Conservation (phyloP, 768 basidiomycete species). For the Grammothele lineata region DNA sequence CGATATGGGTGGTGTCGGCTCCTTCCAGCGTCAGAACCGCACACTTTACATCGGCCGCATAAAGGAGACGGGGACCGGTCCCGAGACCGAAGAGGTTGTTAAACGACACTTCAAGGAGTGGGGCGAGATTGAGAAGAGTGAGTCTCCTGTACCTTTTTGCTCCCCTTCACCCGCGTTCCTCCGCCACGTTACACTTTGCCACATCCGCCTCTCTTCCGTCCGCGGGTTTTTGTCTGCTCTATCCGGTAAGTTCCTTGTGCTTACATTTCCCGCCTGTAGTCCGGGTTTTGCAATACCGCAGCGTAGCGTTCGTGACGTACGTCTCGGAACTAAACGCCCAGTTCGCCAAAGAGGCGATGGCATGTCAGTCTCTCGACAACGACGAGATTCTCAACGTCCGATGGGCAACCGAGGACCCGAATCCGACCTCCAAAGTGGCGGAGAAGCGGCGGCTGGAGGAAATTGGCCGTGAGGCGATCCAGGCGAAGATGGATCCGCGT, state of each 20-base stretch:
- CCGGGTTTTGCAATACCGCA: slow-evolving; percentile 88
- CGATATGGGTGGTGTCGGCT: slow-evolving; percentile 99
- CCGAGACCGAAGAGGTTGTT: slow-evolving; percentile 90
- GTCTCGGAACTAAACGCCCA: slow-evolving; percentile 80
- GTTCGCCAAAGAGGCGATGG: slow-evolving; percentile 99
- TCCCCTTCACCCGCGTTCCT: neutral
- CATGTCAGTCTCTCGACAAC: slow-evolving; percentile 94
- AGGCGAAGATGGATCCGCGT: slow-evolving; percentile 77
- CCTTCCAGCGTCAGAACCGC: slow-evolving; percentile 90
- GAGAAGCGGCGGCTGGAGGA: slow-evolving; percentile 84
- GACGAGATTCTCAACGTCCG: slow-evolving; percentile 98
- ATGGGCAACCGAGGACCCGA: slow-evolving; percentile 99
- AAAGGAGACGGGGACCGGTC: slow-evolving; percentile 83
- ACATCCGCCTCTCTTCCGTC: too few species aligned
- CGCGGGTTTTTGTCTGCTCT: neutral
- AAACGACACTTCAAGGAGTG: slow-evolving; percentile 92
- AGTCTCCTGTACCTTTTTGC: too few species aligned
- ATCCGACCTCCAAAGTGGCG: slow-evolving; percentile 81
- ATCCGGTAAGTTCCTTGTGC: slow-evolving; percentile 5
- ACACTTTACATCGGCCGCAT: slow-evolving; percentile 95
- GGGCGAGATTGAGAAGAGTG: slow-evolving; percentile 90
- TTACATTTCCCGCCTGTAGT: slow-evolving; percentile 39
- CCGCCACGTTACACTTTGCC: too few species aligned
- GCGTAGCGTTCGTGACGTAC: slow-evolving; percentile 97
- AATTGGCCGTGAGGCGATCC: slow-evolving; percentile 83